A percentile compares a stretch with the other conserved stretches of the same genome.
Conservation (phyloP, 1,139 yeast species). For the Sugiyamaella paludigena region DNA sequence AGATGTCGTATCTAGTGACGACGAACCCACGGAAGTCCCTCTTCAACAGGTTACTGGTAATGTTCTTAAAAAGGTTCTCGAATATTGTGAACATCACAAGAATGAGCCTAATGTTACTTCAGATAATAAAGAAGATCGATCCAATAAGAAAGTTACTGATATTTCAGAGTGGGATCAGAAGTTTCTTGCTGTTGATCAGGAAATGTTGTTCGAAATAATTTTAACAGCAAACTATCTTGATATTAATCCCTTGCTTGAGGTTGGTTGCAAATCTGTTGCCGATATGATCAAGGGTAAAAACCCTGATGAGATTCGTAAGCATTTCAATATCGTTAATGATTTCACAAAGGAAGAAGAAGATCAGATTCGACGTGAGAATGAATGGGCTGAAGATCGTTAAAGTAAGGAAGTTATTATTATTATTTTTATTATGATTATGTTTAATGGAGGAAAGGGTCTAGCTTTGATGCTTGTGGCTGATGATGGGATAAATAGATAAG, state of each 20-base stretch:
- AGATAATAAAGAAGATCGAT: slow-evolving; percentile 61
- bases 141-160: slow-evolving; percentile 39
- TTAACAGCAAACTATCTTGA: slow-evolving; percentile 94
- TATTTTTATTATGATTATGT: too few species aligned
- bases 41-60: slow-evolving; percentile 49
- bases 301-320: slow-evolving; percentile 94
- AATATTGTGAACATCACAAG: slow-evolving; percentile 97
- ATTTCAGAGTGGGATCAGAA: slow-evolving; percentile 96
- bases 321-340: slow-evolving; percentile 93
- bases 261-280: slow-evolving; percentile 97
- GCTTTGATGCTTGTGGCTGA: too few species aligned
- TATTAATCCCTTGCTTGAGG: slow-evolving; percentile 86
- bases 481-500: too few species aligned
- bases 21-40: slow-evolving; percentile 80
- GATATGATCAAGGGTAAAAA: slow-evolving; percentile 96
- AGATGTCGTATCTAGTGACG: slow-evolving; percentile 58
- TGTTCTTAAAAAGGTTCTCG: slow-evolving; percentile 86
- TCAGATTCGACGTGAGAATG: slow-evolving; percentile 94
- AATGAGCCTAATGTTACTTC: slow-evolving; percentile 60
- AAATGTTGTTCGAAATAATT: slow-evolving; percentile 95
- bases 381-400: slow-evolving; percentile 98
- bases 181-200: slow-evolving; percentile 95
- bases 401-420: too few species aligned
- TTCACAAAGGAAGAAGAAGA: slow-evolving; percentile 98
- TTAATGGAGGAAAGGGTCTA: too few species aligned